A percentile compares a stretch with the other conserved stretches of the same genome.
Conservation (phyloP, 2,329 filamentous ascomycete species). For the Chrysoporthe cubensis region DNA sequence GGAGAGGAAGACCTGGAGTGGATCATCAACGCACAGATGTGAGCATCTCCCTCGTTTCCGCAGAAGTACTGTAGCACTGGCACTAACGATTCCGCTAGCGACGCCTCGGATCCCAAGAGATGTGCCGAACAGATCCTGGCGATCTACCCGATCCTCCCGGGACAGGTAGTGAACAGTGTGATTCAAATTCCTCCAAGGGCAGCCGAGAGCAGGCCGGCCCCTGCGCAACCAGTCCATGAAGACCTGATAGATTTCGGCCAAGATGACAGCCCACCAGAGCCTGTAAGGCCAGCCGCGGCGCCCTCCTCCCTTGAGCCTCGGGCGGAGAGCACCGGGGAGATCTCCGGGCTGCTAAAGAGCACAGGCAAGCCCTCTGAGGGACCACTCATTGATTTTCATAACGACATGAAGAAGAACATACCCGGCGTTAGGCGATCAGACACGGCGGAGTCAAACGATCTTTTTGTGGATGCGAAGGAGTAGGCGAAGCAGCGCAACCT, state of each 20-base stretch:
- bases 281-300: constrained; percentile 20
- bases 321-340: constrained; percentile 40
- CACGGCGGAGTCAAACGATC: constrained; percentile 42
- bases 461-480: constrained; percentile 46
- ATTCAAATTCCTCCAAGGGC: constrained; percentile 59
- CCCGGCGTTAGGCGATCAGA: constrained; percentile 44
- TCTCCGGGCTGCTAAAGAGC: constrained; percentile 48
- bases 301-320: constrained; percentile 18
- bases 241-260: constrained; percentile 64
- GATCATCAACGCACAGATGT: constrained; percentile 91
- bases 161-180: constrained; percentile 64
- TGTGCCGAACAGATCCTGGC: constrained; percentile 82
- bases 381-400: constrained; percentile 59
- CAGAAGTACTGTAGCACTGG: constrained; percentile 12
- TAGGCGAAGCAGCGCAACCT: constrained; percentile 20
- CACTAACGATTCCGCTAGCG: constrained; percentile 49
- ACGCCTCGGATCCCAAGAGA: constrained; percentile 61
- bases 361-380: constrained; percentile 53
- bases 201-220: constrained; percentile 28
- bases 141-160: constrained; percentile 82
- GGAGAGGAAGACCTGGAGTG: constrained; percentile 91
- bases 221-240: constrained; percentile 29
- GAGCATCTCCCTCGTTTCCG: constrained; percentile 35
- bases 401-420: constrained; percentile 56
- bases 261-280: constrained; percentile 37